These are phyloP conservation scores for Salix caprea DNA, from an alignment of 345 rosid species.

Conservation along the genomic window DNA sequence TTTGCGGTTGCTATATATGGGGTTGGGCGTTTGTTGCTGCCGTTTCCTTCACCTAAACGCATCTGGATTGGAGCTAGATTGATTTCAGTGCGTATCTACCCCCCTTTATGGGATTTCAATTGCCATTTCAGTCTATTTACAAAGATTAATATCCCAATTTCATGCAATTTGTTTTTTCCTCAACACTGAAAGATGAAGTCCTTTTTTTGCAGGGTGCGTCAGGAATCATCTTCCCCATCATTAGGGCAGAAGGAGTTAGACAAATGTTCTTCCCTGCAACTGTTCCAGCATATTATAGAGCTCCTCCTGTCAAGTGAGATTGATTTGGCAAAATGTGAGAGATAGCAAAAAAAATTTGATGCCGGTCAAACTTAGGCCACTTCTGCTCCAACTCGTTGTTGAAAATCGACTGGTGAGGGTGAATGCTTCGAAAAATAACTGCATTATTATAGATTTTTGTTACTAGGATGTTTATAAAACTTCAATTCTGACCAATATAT, in stretches of 20 bases:
- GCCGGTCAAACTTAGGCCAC: too few species aligned
- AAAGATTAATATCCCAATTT: neutral
- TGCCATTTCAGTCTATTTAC: too few species aligned
- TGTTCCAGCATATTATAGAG: slow-evolving; percentile 11
- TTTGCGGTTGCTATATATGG: slow-evolving; percentile 21
- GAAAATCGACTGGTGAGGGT: too few species aligned
- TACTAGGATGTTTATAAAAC: too few species aligned
- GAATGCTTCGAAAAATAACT: too few species aligned
- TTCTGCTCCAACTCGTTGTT: too few species aligned
- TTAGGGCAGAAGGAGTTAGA: slow-evolving; percentile 21
- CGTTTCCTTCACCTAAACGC: slow-evolving; percentile 19
- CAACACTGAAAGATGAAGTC: too few species aligned
- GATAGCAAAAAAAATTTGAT: too few species aligned
- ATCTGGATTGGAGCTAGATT: slow-evolving; percentile 18
- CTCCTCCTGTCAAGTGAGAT: slow-evolving; percentile 1
- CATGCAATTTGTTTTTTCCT: neutral
- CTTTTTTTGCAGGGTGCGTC: slow-evolving; percentile 8
- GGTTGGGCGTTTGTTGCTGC: slow-evolving; percentile 18
- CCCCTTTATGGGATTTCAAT: neutral
- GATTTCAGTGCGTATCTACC: slow-evolving; percentile 4
- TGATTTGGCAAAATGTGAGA: too few species aligned
- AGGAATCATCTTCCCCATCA: slow-evolving; percentile 20
- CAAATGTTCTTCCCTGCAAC: slow-evolving; percentile 22
- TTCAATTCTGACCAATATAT: too few species aligned
- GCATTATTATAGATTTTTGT: too few species aligned